Evolutionary conservation across 1,284 basidiomycete species (phyloP), one percentile per base, ranked within the genome.

Genomic region (Leccinum variabile): DNA sequence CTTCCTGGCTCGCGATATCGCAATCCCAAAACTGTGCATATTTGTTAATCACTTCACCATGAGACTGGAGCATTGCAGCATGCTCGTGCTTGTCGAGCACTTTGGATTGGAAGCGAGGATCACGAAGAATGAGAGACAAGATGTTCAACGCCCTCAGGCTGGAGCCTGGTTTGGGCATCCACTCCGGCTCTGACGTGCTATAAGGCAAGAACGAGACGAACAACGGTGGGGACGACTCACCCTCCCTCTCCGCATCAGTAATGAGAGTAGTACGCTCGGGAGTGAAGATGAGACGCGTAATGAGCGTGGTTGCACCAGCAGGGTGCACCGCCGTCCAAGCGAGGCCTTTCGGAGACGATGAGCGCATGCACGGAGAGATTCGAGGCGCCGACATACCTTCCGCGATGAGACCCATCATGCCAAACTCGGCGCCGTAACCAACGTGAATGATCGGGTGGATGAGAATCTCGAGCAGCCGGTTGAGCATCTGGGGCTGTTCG

Each of bases 391-490:
- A 60, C 71, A 7, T 58, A 85, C 88, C 87, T 80, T 90, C 87
- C 3, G 84, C 83, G 14, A 87, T 72, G 69, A 88, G 82, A 5
- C 89, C 89, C 3, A 79, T 80, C 13, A 89, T 69, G 5, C 81
- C 80, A 66, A 90, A 88, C 68, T 90, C 89, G 4, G 80, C 72
- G 3, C 87, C 89, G 70, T 86, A 87, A 1, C 86, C 88, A 1
- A 78, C 67, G 63, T 89, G 86, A 39, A 91, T 89, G 63, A 89
- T 70, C 0, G 88, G 87, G 63, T 91, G 89, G 0, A 90, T 53
- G 13, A 89, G 72, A 11, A 84, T 85, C 7, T 81, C 80, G 9
- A 89, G 65, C 67, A 88, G 79, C 5, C 88, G 81, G 64, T 80
- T 82, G 3, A 89, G 70, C 87, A 91, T 89, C 65, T 81, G 74